phyloP scores from a whole-genome alignment of 345 rosid species.

The Hypericum perforatum region DNA sequence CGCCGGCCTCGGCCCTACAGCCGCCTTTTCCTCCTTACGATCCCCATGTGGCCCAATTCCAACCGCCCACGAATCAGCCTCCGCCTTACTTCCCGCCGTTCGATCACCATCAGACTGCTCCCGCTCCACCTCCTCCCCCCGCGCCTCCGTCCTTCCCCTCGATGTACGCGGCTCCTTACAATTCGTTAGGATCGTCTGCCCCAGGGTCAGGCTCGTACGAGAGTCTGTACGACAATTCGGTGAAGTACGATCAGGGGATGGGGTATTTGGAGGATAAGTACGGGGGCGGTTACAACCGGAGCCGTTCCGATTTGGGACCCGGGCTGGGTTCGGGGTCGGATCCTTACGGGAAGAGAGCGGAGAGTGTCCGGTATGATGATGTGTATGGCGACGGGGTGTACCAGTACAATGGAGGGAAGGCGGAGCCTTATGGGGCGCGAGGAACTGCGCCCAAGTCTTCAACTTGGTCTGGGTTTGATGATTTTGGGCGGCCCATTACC shows the following conservation, averaged over 20 bases:
- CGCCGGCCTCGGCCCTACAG: constrained; percentile 20
- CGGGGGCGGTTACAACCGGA: constrained; percentile 29
- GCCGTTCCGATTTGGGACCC: constrained; percentile 31
- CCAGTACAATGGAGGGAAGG: constrained; percentile 78
- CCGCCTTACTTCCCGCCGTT: constrained; percentile 44
- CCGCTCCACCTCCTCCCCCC: constrained; percentile 14
- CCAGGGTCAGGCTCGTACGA: constrained; percentile 15
- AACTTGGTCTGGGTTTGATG: constrained; percentile 65
- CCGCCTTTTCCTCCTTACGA: constrained; percentile 59
- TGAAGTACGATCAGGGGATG: constrained; percentile 27
- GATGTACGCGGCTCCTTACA: constrained; percentile 31
- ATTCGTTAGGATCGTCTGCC: constrained; percentile 31
- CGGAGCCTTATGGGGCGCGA: constrained; percentile 89
- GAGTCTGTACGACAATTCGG: constrained; percentile 13
- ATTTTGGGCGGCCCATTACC: constrained; percentile 79
- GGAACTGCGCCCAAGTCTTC: constrained; percentile 84
- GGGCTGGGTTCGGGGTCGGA: constrained; percentile 41
- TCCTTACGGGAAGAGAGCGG: constrained; percentile 51
- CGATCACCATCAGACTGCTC: constrained; percentile 52
- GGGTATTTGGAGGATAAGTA: constrained; percentile 38
- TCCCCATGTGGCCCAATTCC: constrained; percentile 29
- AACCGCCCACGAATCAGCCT: constrained; percentile 39
- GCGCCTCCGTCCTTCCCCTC: constrained; percentile 38
- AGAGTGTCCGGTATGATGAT: constrained; percentile 38
- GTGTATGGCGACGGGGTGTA: constrained; percentile 74